These are phyloP conservation scores for Platismatia glauca DNA, from an alignment of 495 filamentous ascomycete genomes.

Conservation along the genomic window DNA sequence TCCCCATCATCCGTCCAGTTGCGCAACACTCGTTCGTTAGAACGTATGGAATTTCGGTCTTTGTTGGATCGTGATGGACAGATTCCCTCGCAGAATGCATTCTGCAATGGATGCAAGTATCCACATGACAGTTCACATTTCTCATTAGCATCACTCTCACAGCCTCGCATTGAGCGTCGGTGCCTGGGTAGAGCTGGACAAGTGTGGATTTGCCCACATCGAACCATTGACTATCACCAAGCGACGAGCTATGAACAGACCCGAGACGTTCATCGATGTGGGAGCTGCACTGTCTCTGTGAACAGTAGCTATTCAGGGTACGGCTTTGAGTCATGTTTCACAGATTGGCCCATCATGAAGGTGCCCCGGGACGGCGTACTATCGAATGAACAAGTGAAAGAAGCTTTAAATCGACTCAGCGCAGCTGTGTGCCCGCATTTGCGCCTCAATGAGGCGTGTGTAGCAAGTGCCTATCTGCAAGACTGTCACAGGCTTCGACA, in stretches of 20 bases:
- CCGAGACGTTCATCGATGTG: not conserved
- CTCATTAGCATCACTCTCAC: not conserved
- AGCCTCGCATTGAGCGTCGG: not conserved
- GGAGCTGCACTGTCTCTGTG: no score
- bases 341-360: not conserved
- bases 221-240: not conserved
- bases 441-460: no score
- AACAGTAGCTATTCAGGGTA: not conserved
- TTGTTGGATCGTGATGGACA: not conserved
- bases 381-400: no score
- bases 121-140: not conserved
- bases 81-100: not conserved
- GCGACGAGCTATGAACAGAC: not conserved
- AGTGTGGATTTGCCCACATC: slow-evolving; percentile 3
- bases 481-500: no score
- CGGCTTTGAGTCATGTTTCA: not conserved
- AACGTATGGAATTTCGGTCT: not conserved
- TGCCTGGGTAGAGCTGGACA: not conserved
- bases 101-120: not conserved
- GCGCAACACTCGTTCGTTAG: not conserved
- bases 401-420: no score
- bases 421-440: no score
- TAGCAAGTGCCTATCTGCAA: no score
- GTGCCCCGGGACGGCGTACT: no score
- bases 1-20: not conserved